These are phyloP conservation scores for Gyromitra esculenta DNA, from an alignment of 2,329 filamentous ascomycete genomes.

Conservation along the genomic window DNA sequence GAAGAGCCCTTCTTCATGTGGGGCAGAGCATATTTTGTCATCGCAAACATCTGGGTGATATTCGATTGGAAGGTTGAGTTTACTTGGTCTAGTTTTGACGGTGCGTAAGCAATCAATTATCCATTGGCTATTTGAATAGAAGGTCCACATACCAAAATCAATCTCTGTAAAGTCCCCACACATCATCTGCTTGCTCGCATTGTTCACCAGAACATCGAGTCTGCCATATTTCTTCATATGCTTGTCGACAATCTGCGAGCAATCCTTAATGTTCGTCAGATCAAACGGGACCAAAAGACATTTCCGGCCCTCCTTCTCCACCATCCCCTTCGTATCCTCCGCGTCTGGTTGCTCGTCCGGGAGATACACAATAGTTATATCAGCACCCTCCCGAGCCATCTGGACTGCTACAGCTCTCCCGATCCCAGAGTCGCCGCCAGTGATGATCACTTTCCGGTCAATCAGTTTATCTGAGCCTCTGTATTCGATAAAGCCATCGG, in stretches of 20 bases:
- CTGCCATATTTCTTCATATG: constrained; percentile 65
- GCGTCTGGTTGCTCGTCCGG: constrained; percentile 69
- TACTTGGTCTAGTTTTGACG: constrained; percentile 61
- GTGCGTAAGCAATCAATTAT: constrained; percentile 1
- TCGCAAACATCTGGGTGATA: constrained; percentile 69
- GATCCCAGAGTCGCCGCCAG: constrained; percentile 69
- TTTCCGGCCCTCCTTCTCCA: constrained; percentile 65
- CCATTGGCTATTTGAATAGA: neutral
- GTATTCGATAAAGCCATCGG: constrained; percentile 61
- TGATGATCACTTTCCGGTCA: constrained; percentile 66
- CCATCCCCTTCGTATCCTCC: constrained; percentile 65
- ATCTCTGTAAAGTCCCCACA: constrained; percentile 67
- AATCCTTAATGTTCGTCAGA: constrained; percentile 65
- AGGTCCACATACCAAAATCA: constrained; percentile 60
- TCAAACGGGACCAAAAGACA: constrained; percentile 65
- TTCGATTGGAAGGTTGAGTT: constrained; percentile 69
- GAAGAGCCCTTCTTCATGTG: constrained; percentile 66
- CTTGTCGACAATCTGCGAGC: constrained; percentile 65
- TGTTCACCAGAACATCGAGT: constrained; percentile 68
- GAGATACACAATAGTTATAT: constrained; percentile 68
- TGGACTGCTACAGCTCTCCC: constrained; percentile 67
- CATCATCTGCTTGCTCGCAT: constrained; percentile 68
- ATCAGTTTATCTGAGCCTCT: constrained; percentile 65
- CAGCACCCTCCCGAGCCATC: constrained; percentile 69
- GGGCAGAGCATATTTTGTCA: constrained; percentile 68